Conservation (phyloP, 306 rosid genomes). For the Casuarina equisetifolia region DNA sequence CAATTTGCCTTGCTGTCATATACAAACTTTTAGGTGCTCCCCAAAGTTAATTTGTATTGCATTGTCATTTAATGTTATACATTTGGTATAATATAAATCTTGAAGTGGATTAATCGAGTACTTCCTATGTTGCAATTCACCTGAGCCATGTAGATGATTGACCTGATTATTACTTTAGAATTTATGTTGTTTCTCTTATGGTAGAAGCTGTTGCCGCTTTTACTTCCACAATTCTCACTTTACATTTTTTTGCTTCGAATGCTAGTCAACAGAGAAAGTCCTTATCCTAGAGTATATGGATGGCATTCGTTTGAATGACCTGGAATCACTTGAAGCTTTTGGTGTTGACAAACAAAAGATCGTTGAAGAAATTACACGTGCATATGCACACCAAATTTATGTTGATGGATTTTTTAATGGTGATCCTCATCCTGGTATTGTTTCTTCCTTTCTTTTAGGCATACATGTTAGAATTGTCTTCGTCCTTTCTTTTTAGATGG, state of each 20-base stretch:
- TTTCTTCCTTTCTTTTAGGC: slow-evolving; percentile 4
- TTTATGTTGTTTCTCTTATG: neutral
- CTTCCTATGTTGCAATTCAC: neutral
- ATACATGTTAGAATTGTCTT: neutral
- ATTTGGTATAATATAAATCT: neutral
- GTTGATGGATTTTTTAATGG: slow-evolving; percentile 97
- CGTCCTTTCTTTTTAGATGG: neutral
- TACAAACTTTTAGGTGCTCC: neutral
- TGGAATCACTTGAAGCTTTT: slow-evolving; percentile 65
- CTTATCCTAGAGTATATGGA: slow-evolving; percentile 95
- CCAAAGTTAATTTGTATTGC: neutral
- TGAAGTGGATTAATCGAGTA: neutral
- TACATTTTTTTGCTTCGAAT: slow-evolving; percentile 35
- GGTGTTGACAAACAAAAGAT: slow-evolving; percentile 81
- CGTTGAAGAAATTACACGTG: slow-evolving; percentile 96
- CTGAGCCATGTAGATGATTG: neutral
- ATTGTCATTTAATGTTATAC: neutral
- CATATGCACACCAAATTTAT: slow-evolving; percentile 96
- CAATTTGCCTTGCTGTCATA: neutral
- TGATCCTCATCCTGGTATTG: slow-evolving; percentile 96
- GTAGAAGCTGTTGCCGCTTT: slow-evolving; percentile 10
- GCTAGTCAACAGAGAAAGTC: slow-evolving; percentile 84
- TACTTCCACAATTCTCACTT: slow-evolving; percentile 14
- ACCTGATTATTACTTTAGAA: neutral
- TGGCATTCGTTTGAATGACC: slow-evolving; percentile 91